A percentile compares a stretch with the other conserved stretches of the same genome.
Evolutionary conservation across 176 grass and related monocot species (phyloP).

Genomic region (Saccharum spontaneum): DNA sequence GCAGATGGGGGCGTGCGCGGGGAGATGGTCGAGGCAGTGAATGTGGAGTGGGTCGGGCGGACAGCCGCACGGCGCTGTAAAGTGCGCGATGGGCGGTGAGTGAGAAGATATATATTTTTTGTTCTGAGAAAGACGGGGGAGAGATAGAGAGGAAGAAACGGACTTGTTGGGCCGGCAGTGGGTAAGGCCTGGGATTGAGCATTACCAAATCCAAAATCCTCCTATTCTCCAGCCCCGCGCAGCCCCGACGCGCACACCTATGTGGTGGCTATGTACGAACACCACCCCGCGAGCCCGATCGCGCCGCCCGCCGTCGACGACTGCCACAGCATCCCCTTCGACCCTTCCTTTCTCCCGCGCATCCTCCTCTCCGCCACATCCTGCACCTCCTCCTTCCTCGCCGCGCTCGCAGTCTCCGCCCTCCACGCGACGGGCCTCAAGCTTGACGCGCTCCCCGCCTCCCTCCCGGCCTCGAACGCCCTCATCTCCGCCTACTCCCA

Average conservation of each 20-base stretch:
- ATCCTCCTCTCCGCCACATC: slow-evolving; percentile 22
- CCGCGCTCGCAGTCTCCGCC: background rate
- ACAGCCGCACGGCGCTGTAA: too few relatives aligned
- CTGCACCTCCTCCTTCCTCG: background rate
- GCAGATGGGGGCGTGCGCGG: too few relatives aligned
- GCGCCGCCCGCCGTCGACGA: slow-evolving; percentile 35
- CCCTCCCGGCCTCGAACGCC: slow-evolving; percentile 64
- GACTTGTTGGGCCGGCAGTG: too few relatives aligned
- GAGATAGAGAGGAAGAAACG: too few relatives aligned
- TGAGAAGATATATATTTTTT: too few relatives aligned
- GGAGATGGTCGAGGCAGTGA: too few relatives aligned
- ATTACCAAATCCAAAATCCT: too few relatives aligned
- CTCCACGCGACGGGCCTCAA: slow-evolving; percentile 66
- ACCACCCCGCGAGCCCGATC: background rate
- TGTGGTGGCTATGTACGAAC: background rate
- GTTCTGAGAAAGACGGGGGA: too few relatives aligned
- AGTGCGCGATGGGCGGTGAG: too few relatives aligned
- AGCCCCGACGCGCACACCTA: background rate
- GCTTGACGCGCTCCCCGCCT: slow-evolving; percentile 41
- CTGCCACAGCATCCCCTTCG: slow-evolving; percentile 18
- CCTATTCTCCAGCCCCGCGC: background rate
- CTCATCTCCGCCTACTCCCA: slow-evolving; percentile 63
- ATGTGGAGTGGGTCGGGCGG: too few relatives aligned
- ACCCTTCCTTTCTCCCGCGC: slow-evolving; percentile 29
- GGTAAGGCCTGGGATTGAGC: too few relatives aligned